These are phyloP conservation scores for Trichoderma asperelloides DNA, from an alignment of 495 filamentous ascomycete genomes.

Conservation along the genomic window DNA sequence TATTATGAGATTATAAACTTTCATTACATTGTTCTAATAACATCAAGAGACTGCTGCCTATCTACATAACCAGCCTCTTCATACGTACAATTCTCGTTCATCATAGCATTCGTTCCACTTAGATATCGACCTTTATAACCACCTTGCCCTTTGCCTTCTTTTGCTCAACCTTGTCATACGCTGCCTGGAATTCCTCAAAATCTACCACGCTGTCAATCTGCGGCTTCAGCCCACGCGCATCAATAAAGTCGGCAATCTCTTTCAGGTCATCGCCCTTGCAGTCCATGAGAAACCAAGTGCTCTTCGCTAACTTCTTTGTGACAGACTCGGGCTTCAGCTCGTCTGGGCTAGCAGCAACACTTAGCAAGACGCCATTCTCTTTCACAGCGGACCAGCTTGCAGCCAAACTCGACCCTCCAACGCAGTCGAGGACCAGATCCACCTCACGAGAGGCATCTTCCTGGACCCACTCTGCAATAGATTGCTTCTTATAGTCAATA, in stretches of 20 bases:
- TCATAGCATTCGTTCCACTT: not conserved
- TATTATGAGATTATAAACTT: not conserved
- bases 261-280: conserved; percentile 20
- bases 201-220: conserved; percentile 52
- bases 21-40: not conserved
- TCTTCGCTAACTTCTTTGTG: conserved; percentile 22
- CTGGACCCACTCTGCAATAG: conserved; percentile 37
- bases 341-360: conserved; percentile 43
- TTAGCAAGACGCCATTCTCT: conserved; percentile 37
- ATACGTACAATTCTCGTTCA: not conserved
- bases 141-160: conserved; percentile 61
- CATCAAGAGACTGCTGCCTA: not conserved
- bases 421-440: conserved; percentile 55
- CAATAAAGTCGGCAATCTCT: conserved; percentile 50
- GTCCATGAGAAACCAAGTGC: conserved; percentile 40
- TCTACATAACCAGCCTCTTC: not conserved
- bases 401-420: conserved; percentile 40
- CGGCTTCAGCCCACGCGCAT: conserved; percentile 51
- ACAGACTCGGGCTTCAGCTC: conserved; percentile 27
- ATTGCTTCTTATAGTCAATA: conserved; percentile 54
- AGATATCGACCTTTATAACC: conserved; percentile 35
- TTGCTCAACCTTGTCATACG: conserved; percentile 54
- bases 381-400: conserved; percentile 49
- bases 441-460: conserved; percentile 39
- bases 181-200: conserved; percentile 53